Conservation (phyloP, 768 basidiomycete genomes). For the Agaricus sinodeliciosus region DNA sequence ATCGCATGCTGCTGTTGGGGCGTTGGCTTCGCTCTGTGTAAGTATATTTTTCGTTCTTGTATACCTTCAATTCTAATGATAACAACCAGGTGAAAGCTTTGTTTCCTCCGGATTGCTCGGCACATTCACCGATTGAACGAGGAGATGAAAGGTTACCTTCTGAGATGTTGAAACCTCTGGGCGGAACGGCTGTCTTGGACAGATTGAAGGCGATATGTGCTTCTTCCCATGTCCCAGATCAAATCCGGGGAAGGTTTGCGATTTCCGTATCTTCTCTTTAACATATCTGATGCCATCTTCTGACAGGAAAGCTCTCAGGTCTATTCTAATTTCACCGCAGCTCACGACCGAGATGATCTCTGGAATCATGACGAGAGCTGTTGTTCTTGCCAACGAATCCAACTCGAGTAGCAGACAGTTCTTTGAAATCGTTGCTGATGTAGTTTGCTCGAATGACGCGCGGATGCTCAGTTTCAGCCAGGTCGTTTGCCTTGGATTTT, state of each 20-base stretch:
- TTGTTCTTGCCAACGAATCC: constrained; percentile 48
- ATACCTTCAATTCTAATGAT: constrained; percentile 1
- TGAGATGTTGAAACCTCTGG: constrained; percentile 50
- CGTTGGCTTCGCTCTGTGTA: constrained; percentile 83
- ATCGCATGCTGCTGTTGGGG: constrained; percentile 79
- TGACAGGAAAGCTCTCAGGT: constrained; percentile 67
- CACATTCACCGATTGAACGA: constrained; percentile 60
- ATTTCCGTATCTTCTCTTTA: background rate
- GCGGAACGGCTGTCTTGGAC: constrained; percentile 48
- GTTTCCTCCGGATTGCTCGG: constrained; percentile 53
- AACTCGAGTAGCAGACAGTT: constrained; percentile 57
- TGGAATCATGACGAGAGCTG: constrained; percentile 63
- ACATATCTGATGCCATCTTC: constrained; percentile 1
- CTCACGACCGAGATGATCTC: constrained; percentile 50
- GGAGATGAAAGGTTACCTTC: constrained; percentile 20
- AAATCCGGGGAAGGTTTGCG: constrained; percentile 60
- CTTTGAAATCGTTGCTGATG: constrained; percentile 74
- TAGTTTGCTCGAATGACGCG: constrained; percentile 44
- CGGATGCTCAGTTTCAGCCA: constrained; percentile 72
- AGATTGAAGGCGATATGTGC: constrained; percentile 65
- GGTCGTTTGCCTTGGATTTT: constrained; percentile 67
- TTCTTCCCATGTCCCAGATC: constrained; percentile 44
- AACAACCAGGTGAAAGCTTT: constrained; percentile 66
- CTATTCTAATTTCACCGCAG: constrained; percentile 54
- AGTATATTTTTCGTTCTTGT: constrained; percentile 25